Evolutionary conservation across 2,329 filamentous ascomycete species (phyloP), one percentile per base, ranked within the genome.

Genomic region (Sporothrix schenckii): DNA sequence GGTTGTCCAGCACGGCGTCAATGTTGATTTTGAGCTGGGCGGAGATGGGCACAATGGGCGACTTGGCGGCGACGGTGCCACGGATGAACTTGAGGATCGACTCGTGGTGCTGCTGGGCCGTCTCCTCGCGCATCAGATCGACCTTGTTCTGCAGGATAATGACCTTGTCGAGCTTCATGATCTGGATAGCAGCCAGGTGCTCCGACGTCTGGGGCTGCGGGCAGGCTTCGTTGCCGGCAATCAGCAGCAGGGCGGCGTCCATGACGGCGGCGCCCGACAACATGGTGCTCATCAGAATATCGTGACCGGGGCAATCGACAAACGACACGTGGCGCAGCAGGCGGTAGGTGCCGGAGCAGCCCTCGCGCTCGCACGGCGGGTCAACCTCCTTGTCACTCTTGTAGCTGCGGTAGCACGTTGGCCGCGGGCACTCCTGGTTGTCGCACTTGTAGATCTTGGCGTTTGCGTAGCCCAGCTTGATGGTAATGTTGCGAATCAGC

Each of bases 201-300:
- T 99, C 95, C 30, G 94, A 97, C 21, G 95, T 99, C 83, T 99
- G 95, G 66, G 95, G 95, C 82, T 99, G 95, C 47, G 95, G 95
- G 85, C 95, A 98, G 68, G 92, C 90, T 90, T 99, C 95, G 84
- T 99, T 99, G 80, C 95, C 95, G 73, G 95, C 95, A 80, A 99
- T 97, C 69, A 99, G 87, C 70, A 99, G 89, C 72, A 99, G 88
- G 21, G 95, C 95, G 74, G 95, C 95, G 83, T 99, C 95, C 95
- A 99, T 99, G 87, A 99, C 95, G 74, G 95, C 95, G 77, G 95
- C 95, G 79, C 95, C 95, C 79, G 95, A 99, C 86, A 99, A 90
- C 95, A 99, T 99, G 77, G 95, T 99, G 83, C 94, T 98, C 95
- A 99, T 99, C 81, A 99, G 94, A 93, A 99, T 99, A 84, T 99